Percentiles rank a stretch among this genome's conserved stretches.
These are phyloP conservation scores for Cytospora leucostoma DNA, from an alignment of 2,329 filamentous ascomycete species.

Conservation along the genomic window DNA sequence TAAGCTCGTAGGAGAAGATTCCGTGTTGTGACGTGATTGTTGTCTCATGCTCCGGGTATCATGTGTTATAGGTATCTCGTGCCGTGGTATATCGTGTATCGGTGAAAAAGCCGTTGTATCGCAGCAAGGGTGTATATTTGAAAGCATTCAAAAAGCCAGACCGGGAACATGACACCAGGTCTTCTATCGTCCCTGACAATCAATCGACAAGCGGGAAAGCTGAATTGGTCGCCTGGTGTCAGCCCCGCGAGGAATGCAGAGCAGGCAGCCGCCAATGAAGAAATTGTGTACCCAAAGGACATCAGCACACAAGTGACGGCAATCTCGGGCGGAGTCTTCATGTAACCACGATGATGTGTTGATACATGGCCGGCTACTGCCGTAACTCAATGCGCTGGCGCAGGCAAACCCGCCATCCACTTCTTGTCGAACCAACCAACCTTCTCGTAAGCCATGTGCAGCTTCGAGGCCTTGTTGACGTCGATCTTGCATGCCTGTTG, in stretches of 20 bases:
- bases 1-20: not conserved
- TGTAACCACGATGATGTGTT: too few species aligned
- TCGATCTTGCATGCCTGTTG: slow-evolving; percentile 98
- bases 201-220: slow-evolving; percentile 6
- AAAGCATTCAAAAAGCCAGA: not conserved
- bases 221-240: not conserved
- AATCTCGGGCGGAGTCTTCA: too few species aligned
- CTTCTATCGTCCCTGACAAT: slow-evolving; percentile 4
- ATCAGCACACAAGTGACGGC: too few species aligned
- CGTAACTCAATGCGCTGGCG: not conserved
- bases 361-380: not conserved
- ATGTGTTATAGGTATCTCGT: slow-evolving; percentile 27
- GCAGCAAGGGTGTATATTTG: not conserved
- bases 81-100: slow-evolving; percentile 21
- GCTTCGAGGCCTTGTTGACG: slow-evolving; percentile 93
- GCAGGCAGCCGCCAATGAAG: not conserved
- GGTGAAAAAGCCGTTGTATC: slow-evolving; percentile 2
- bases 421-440: slow-evolving; percentile 75
- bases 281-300: not conserved
- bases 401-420: slow-evolving; percentile 41
- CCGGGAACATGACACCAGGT: not conserved
- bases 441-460: slow-evolving; percentile 86
- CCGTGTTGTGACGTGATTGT: slow-evolving; percentile 14
- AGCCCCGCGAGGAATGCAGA: not conserved
- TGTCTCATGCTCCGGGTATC: slow-evolving; percentile 34